Percentiles rank a stretch among this genome's conserved stretches.
These are phyloP conservation scores for Yamadazyma membranifaciens DNA, from an alignment of 1,139 yeast genomes.

Conservation along the genomic window DNA sequence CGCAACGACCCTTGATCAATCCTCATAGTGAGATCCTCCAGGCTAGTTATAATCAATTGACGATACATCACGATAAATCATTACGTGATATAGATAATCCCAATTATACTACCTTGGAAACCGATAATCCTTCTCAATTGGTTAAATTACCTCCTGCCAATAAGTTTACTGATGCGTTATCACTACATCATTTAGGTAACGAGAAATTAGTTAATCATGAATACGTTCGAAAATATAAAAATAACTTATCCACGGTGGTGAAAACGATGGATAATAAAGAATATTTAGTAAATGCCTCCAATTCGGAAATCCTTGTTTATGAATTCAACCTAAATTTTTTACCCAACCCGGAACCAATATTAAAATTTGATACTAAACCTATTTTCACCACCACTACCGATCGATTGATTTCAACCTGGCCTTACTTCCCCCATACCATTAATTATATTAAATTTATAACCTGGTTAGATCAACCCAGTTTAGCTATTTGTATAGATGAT, in stretches of 20 bases:
- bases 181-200: slow-evolving; percentile 23
- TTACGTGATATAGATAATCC: slow-evolving; percentile 6
- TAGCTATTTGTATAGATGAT: slow-evolving; percentile 56
- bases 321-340: slow-evolving; percentile 25
- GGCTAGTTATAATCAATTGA: not conserved
- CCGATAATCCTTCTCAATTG: slow-evolving; percentile 5
- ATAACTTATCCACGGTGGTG: slow-evolving; percentile 28
- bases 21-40: not conserved
- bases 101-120: slow-evolving; percentile 5
- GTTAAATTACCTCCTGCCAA: slow-evolving; percentile 26
- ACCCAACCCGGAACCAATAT: slow-evolving; percentile 24
- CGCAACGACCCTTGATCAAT: slow-evolving; percentile 1
- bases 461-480: slow-evolving; percentile 31
- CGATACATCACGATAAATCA: slow-evolving; percentile 7
- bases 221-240: slow-evolving; percentile 31
- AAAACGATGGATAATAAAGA: slow-evolving; percentile 13
- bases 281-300: slow-evolving; percentile 27
- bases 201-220: slow-evolving; percentile 20
- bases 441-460: slow-evolving; percentile 38
- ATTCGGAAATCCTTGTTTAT: slow-evolving; percentile 30
- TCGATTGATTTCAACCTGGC: slow-evolving; percentile 45
- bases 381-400: slow-evolving; percentile 35
- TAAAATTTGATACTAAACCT: slow-evolving; percentile 43
- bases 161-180: slow-evolving; percentile 29
- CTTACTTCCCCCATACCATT: slow-evolving; percentile 55